Evolutionary conservation across 345 rosid genomes (phyloP), one percentile per base, ranked within the genome.

Genomic region (Carallia pectinifolia): DNA sequence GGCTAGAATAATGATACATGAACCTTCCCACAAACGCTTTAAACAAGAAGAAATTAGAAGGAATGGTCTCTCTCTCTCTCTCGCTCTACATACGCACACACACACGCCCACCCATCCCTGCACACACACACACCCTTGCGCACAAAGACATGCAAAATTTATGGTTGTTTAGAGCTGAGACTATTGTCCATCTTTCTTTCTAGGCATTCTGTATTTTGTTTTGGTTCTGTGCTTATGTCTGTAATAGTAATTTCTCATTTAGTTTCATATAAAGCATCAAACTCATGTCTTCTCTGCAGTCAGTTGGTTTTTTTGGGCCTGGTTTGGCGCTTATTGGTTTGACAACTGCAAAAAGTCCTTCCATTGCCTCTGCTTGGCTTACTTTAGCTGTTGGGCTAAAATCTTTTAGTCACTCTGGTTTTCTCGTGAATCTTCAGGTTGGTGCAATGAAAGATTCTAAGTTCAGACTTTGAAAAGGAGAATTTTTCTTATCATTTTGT

Each of bases 361-460:
- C 79, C 56, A 34, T 80, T 62, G 97, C 97, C 65, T 95, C 97
- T 77, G 92, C 96, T 62, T 91, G 99, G 99, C 92, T 95, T 61
- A 87, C 97, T 60, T 60, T 91, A 77, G 97, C 97, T 19, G 90
- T 90, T 73, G 99, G 93, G 59, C 80, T 91, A 37, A 95, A 95
- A 83, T 84, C 98, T 63, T 94, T 91, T 81, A 89, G 98, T 82
- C 99, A 91, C 77, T 83, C 91, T 18, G 99, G 99, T 47, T 95
- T 95, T 83, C 95, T 91, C 71, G 95, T 95, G 68, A 95, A 91
- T 72, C 84, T 95, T 77, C 99, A 90, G 98, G 98, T 91, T 68
- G 58, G 81, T 63, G 65, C 60, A 36, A 9, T 6, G n/a, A 62
- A 52, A 64, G 52, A 34, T 61, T 58, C 8, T 27, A 54, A 44